A percentile compares a stretch with the other conserved stretches of the same genome.
Evolutionary conservation across 75 land plant species (phyloP).

Genomic region (Larix kaempferi): DNA sequence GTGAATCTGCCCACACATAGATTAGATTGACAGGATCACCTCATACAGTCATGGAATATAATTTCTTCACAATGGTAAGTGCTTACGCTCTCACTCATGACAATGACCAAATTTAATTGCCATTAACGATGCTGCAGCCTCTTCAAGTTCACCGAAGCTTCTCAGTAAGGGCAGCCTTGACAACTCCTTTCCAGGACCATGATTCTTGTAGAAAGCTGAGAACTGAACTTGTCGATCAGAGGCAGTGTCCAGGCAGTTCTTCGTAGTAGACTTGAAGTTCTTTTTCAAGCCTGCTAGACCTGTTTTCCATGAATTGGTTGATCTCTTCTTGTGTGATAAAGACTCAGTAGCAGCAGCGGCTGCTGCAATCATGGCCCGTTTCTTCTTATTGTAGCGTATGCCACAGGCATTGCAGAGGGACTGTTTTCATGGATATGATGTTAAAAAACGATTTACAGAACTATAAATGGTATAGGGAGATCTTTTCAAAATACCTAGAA

Average conservation of each 20-base stretch:
- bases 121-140: conserved; percentile 56
- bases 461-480: neutral
- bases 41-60: no score
- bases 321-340: no score
- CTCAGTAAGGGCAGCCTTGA: conserved; percentile 11
- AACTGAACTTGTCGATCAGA: no score
- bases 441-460: neutral
- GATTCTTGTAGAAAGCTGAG: no score
- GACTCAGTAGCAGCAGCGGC: neutral
- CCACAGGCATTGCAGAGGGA: conserved; percentile 65
- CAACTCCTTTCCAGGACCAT: neutral
- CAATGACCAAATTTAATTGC: conserved; percentile 44
- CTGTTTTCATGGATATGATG: conserved; percentile 10
- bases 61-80: no score
- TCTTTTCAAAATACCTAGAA: neutral
- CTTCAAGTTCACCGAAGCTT: conserved; percentile 37
- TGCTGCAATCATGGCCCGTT: conserved; percentile 16
- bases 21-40: no score
- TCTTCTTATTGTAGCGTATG: conserved; percentile 46
- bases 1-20: no score
- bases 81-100: conserved; percentile 15
- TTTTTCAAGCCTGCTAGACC: no score
- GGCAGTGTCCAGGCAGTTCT: no score
- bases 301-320: no score
- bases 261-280: no score